A percentile compares a stretch with the other conserved stretches of the same genome.
These are phyloP conservation scores for Fagus crenata DNA, from an alignment of 306 rosid species.

Conservation along the genomic window DNA sequence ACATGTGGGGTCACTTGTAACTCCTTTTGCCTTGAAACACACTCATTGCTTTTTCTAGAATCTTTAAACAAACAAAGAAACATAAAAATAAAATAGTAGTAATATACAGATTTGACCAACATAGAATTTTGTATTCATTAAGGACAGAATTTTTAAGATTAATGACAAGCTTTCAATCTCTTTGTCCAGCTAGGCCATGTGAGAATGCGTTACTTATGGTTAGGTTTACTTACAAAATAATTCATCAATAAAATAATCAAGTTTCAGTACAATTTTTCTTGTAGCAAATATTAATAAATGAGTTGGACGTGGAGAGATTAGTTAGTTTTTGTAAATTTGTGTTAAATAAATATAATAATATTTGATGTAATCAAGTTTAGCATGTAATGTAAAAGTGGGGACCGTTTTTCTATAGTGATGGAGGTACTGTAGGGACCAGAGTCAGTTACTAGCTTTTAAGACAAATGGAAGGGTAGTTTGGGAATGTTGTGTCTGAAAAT, in stretches of 20 bases:
- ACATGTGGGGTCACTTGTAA: conserved; percentile 55
- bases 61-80: conserved; percentile 26
- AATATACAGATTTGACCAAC: conserved; percentile 19
- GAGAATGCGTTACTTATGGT: conserved; percentile 23
- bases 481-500: no score
- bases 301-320: no score
- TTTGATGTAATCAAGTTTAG: no score
- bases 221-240: conserved; percentile 2
- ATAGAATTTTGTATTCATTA: conserved; percentile 22
- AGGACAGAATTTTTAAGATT: conserved; percentile 13
- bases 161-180: conserved; percentile 28
- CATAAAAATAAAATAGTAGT: neutral
- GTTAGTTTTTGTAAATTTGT: no score
- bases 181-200: conserved; percentile 58
- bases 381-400: no score
- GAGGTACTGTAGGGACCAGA: no score
- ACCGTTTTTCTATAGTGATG: no score
- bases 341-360: no score
- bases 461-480: no score
- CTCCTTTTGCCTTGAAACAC: conserved; percentile 45
- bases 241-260: neutral
- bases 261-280: neutral
- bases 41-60: conserved; percentile 76
- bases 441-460: no score
- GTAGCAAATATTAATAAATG: neutral